Evolutionary conservation across 2,329 filamentous ascomycete genomes (phyloP).

Genomic region (Clarireedia monteithiana): DNA sequence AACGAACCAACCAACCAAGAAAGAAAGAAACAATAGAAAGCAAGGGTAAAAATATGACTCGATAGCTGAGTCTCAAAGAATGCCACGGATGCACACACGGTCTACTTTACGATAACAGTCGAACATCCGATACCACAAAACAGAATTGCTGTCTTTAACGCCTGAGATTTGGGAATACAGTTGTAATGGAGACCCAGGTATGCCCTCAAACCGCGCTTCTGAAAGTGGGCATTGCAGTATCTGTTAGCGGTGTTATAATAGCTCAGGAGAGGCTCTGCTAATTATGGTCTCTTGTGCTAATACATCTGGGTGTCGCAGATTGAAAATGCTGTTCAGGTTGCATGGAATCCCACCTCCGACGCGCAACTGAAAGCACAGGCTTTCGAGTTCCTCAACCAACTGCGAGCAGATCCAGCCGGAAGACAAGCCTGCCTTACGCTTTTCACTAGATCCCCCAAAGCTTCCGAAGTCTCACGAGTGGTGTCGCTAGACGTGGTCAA

Average conservation of each 20-base stretch:
- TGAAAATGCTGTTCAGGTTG: constrained; percentile 92
- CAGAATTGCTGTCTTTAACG: constrained; percentile 2
- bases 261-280: background rate
- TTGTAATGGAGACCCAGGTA: constrained; percentile 29
- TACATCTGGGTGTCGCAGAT: constrained; percentile 48
- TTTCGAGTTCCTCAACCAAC: constrained; percentile 69
- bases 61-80: constrained; percentile 23
- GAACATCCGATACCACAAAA: constrained; percentile 6
- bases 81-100: constrained; percentile 20
- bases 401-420: constrained; percentile 73
- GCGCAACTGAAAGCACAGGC: constrained; percentile 72
- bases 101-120: constrained; percentile 18
- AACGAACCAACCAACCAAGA: constrained; percentile 6
- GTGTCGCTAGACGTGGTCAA: constrained; percentile 91
- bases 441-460: constrained; percentile 69
- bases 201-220: constrained; percentile 14
- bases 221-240: background rate
- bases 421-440: constrained; percentile 86
- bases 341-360: constrained; percentile 74
- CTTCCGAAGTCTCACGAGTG: constrained; percentile 78
- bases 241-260: background rate
- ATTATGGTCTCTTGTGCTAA: background rate
- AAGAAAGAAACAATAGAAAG: constrained; percentile 9
- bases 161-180: constrained; percentile 6
- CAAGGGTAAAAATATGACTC: constrained; percentile 18